Conservation (phyloP, 2,329 filamentous ascomycete species). For the Ceratocystis diversiconidia region DNA sequence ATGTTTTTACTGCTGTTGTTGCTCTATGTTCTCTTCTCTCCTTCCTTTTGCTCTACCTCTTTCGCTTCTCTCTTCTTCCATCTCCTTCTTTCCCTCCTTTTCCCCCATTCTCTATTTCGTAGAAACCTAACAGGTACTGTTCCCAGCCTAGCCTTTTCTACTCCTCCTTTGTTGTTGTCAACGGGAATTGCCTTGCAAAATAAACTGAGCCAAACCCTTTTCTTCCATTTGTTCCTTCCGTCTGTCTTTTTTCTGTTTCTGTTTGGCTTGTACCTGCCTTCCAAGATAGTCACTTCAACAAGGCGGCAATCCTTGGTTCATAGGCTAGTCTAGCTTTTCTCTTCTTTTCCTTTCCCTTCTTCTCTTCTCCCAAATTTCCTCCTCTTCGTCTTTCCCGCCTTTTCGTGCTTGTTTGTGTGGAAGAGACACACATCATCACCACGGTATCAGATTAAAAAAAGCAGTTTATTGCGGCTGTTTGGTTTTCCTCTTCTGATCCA, state of each 20-base stretch:
- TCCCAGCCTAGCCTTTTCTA: not conserved
- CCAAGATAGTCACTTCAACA: too few relatives aligned
- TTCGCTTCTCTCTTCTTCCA: not conserved
- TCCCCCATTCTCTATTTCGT: not conserved
- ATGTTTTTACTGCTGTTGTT: too few relatives aligned
- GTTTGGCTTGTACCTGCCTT: not conserved
- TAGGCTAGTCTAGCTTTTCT: not conserved
- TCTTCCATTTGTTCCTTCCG: slow-evolving; percentile 11
- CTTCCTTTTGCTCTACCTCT: not conserved
- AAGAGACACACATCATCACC: not conserved
- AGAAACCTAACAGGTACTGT: not conserved
- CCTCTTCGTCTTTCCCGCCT: not conserved
- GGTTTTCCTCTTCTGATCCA: not conserved
- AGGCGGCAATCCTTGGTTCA: too few relatives aligned
- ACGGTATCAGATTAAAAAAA: not conserved
- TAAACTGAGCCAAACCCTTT: slow-evolving; percentile 14
- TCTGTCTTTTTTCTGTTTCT: not conserved
- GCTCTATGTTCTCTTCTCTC: too few relatives aligned
- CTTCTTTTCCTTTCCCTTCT: slow-evolving; percentile 3
- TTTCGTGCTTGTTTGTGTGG: not conserved
- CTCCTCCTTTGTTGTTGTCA: not conserved
- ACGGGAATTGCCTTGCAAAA: not conserved
- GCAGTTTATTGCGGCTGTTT: not conserved
- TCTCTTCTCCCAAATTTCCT: not conserved
- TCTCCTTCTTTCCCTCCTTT: not conserved